These are phyloP conservation scores for Bocquillonia castaneifolia DNA, from an alignment of 441 rosid species.

Conservation along the genomic window DNA sequence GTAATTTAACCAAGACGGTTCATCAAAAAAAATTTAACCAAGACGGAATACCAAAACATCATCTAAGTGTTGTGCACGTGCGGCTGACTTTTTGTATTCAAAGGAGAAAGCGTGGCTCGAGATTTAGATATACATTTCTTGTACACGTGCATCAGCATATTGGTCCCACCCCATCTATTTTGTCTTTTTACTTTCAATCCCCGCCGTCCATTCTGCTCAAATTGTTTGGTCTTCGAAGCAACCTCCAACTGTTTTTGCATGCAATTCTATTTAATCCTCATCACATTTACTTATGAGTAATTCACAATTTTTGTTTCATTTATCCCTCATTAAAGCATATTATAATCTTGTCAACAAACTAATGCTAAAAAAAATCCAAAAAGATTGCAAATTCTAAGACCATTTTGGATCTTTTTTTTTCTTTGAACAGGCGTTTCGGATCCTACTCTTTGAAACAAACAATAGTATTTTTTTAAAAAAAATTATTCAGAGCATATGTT, in stretches of 20 bases:
- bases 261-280: no score
- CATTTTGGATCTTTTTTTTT: no score
- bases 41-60: no score
- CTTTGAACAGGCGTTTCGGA: no score
- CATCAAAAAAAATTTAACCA: no score
- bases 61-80: conserved; percentile 25
- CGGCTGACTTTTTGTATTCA: conserved; percentile 12
- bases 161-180: neutral
- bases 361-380: no score
- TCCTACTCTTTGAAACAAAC: no score
- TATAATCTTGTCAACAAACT: no score
- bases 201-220: conserved; percentile 9
- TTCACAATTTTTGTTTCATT: neutral
- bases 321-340: neutral
- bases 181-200: neutral
- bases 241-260: neutral
- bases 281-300: neutral
- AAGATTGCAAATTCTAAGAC: no score
- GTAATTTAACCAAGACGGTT: no score
- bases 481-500: no score
- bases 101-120: conserved; percentile 18
- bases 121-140: neutral
- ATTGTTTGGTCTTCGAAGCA: neutral
- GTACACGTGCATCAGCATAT: conserved; percentile 15
- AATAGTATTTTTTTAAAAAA: no score